These are phyloP conservation scores for Mycena filopes DNA, from an alignment of 768 basidiomycete genomes.

Conservation along the genomic window DNA sequence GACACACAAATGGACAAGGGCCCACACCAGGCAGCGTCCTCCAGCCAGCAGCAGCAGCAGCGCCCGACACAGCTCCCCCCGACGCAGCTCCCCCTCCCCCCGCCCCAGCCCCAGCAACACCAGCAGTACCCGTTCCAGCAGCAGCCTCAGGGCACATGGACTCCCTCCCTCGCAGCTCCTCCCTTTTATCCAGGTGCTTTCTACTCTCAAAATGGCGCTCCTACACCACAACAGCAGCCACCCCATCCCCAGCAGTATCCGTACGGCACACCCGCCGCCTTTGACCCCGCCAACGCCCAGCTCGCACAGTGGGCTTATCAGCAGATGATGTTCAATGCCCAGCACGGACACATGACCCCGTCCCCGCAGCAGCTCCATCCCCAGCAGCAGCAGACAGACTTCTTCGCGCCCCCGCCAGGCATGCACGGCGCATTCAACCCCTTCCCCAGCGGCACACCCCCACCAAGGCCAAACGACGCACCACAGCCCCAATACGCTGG, in stretches of 20 bases:
- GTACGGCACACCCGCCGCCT: conserved; percentile 63
- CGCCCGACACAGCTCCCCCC: conserved; percentile 55
- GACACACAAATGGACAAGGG: conserved; percentile 70
- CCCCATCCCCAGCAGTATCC: conserved; percentile 52
- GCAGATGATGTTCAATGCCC: conserved; percentile 89
- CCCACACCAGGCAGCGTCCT: conserved; percentile 49
- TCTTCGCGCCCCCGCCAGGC: conserved; percentile 18
- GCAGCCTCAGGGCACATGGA: conserved; percentile 77
- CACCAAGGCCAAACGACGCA: conserved; percentile 36
- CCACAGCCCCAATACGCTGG: conserved; percentile 51
- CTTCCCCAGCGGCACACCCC: conserved; percentile 35
- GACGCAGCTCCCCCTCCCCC: conserved; percentile 45
- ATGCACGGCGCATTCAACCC: conserved; percentile 32
- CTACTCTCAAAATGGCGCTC: conserved; percentile 49
- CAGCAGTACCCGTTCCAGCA: conserved; percentile 70
- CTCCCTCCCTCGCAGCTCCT: conserved; percentile 69
- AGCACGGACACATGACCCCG: conserved; percentile 47
- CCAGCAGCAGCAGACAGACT: conserved; percentile 44
- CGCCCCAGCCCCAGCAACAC: conserved; percentile 35
- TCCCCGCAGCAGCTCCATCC: conserved; percentile 44
- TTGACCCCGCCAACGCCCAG: conserved; percentile 79
- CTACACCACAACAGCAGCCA: neutral
- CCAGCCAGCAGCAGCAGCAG: conserved; percentile 65
- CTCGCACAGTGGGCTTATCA: conserved; percentile 91
- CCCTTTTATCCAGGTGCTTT: conserved; percentile 80